A percentile compares a stretch with the other conserved stretches of the same genome.
Evolutionary conservation across 805 yeast species (phyloP).

Genomic region (Candida fluviatilis): DNA sequence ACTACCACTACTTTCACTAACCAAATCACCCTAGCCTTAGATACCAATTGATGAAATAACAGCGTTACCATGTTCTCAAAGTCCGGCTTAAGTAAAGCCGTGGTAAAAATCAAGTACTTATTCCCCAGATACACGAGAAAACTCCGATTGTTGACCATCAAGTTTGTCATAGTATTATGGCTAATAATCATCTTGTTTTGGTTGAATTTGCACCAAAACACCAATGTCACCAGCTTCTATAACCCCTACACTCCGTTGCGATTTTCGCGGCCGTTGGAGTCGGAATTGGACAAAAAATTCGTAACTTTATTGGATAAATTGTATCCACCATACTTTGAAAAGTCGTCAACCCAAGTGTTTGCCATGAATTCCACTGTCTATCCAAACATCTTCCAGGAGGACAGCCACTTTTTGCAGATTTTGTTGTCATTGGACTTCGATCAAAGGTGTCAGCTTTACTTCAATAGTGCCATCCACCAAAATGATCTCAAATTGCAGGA

Average conservation of each 20-base stretch:
- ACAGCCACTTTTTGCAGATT: constrained; percentile 8
- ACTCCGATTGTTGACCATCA: not conserved
- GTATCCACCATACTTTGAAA: not conserved
- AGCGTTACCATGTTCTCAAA: constrained; percentile 13
- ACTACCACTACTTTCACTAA: too few relatives aligned
- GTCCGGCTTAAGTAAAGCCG: not conserved
- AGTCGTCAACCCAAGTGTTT: not conserved
- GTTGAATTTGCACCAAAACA: not conserved
- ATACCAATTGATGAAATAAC: too few relatives aligned
- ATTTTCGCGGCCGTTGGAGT: too few relatives aligned
- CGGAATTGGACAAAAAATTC: not conserved
- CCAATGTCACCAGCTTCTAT: not conserved
- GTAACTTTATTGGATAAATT: not conserved
- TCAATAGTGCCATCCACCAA: constrained; percentile 8
- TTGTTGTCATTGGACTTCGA: constrained; percentile 8
- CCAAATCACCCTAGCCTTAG: too few relatives aligned
- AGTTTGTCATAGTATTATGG: not conserved
- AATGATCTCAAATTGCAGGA: not conserved
- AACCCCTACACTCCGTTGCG: not conserved
- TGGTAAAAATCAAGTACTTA: not conserved
- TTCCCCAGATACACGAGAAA: not conserved
- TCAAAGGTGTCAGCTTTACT: constrained; percentile 21
- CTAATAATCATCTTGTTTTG: not conserved
- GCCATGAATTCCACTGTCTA: constrained; percentile 1
- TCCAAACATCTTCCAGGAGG: not conserved